These are phyloP conservation scores for Tetracentron sinense DNA, from an alignment of 164 flowering plant species.

Conservation along the genomic window DNA sequence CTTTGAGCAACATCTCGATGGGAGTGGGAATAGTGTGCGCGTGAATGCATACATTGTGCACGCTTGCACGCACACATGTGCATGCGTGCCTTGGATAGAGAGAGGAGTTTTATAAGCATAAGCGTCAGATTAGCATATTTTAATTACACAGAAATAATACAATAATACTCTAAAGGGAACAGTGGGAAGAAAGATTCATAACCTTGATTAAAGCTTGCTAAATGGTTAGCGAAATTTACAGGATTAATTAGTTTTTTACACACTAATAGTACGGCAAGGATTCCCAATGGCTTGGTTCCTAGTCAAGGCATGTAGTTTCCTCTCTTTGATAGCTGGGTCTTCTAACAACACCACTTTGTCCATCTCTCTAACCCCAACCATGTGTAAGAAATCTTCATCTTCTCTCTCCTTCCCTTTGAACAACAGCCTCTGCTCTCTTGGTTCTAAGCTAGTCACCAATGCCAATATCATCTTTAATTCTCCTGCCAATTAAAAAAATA, in stretches of 20 bases:
- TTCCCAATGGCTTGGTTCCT: conserved; percentile 23
- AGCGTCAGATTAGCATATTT: too few relatives aligned
- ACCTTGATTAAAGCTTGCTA: not conserved
- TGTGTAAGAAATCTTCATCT: conserved; percentile 65
- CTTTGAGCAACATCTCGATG: too few relatives aligned
- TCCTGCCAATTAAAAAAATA: conserved; percentile 28
- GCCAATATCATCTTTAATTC: conserved; percentile 71
- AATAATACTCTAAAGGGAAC: too few relatives aligned
- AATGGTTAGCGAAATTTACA: not conserved
- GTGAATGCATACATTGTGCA: too few relatives aligned
- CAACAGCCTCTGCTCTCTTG: conserved; percentile 69
- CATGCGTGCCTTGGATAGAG: too few relatives aligned
- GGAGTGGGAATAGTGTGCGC: too few relatives aligned
- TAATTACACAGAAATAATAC: too few relatives aligned
- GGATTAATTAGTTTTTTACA: not conserved
- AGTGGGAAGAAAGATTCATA: not conserved
- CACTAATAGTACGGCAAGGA: conserved; percentile 38
- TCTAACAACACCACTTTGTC: conserved; percentile 71
- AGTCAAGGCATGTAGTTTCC: conserved; percentile 40
- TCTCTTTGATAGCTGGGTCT: conserved; percentile 72
- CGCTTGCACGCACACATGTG: too few relatives aligned
- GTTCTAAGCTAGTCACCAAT: conserved; percentile 56
- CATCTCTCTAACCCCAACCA: conserved; percentile 79
- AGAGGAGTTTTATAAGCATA: too few relatives aligned
- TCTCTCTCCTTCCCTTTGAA: conserved; percentile 86